These are phyloP conservation scores for Colletotrichum agaves DNA, from an alignment of 2,329 filamentous ascomycete species.

Conservation along the genomic window DNA sequence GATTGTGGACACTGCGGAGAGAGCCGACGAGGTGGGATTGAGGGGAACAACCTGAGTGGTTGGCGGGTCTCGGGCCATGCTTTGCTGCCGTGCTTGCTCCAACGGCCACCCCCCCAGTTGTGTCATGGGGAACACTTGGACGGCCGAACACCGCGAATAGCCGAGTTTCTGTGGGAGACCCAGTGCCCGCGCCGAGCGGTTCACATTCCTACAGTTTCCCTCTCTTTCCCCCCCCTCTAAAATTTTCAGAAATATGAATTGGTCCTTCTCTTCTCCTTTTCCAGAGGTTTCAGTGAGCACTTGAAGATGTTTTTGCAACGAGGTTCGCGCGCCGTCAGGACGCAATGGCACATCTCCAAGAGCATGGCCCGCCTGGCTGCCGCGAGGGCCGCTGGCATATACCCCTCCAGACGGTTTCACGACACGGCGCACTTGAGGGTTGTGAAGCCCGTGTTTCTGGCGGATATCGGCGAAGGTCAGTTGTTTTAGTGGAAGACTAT, in stretches of 20 bases:
- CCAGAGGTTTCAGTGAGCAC: slow-evolving; percentile 8
- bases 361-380: slow-evolving; percentile 50
- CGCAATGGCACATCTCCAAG: slow-evolving; percentile 61
- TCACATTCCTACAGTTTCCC: slow-evolving; percentile 26
- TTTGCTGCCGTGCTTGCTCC: slow-evolving; percentile 6
- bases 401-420: slow-evolving; percentile 59
- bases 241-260: not conserved
- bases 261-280: not conserved
- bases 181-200: slow-evolving; percentile 24
- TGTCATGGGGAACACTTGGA: slow-evolving; percentile 31
- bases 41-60: not conserved
- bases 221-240: not conserved
- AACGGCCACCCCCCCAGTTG: slow-evolving; percentile 24
- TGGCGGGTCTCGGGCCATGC: slow-evolving; percentile 31
- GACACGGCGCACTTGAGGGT: slow-evolving; percentile 60
- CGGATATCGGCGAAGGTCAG: slow-evolving; percentile 86
- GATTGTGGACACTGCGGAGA: slow-evolving; percentile 26
- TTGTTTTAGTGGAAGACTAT: too few species aligned
- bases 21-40: slow-evolving; percentile 9
- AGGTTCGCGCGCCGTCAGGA: slow-evolving; percentile 60
- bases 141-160: slow-evolving; percentile 40
- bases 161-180: slow-evolving; percentile 29
- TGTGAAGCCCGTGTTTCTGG: slow-evolving; percentile 83
- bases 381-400: slow-evolving; percentile 45
- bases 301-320: slow-evolving; percentile 65